phyloP scores from a whole-genome alignment of 371 early-diverging fungal genomes.

The Massospora cicadina region DNA sequence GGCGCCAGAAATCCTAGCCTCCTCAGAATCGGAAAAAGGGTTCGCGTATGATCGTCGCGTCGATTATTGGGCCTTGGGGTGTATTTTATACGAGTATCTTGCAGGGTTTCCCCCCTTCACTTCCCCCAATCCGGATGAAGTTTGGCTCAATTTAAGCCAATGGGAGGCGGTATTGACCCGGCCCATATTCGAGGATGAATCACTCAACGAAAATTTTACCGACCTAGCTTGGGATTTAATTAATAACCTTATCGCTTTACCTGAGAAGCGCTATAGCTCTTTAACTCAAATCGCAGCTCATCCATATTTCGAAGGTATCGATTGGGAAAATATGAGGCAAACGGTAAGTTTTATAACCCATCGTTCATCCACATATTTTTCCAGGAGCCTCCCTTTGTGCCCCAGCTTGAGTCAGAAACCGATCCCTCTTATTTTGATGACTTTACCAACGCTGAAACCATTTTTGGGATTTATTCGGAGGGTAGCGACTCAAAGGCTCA shows the following conservation, averaged over 20 bases:
- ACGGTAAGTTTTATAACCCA: conserved; percentile 18
- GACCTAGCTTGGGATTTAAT: conserved; percentile 59
- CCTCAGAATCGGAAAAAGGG: conserved; percentile 36
- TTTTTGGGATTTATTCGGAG: conserved; percentile 22
- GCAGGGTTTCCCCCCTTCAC: conserved; percentile 66
- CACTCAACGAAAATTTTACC: conserved; percentile 47
- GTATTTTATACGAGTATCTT: conserved; percentile 75
- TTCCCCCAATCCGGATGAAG: conserved; percentile 49
- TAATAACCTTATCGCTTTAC: conserved; percentile 30
- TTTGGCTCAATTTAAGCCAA: conserved; percentile 69
- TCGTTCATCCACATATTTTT: conserved; percentile 17
- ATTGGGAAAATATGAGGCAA: conserved; percentile 45
- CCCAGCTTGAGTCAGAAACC: conserved; percentile 35
- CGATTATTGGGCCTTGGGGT: conserved; percentile 82
- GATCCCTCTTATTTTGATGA: conserved; percentile 81
- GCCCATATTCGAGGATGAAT: conserved; percentile 49
- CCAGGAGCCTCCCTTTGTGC: conserved; percentile 53
- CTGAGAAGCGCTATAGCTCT: conserved; percentile 25
- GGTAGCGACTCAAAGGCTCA: conserved; percentile 19
- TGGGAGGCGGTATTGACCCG: conserved; percentile 49
- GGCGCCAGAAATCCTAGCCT: conserved; percentile 48
- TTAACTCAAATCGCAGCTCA: conserved; percentile 42
- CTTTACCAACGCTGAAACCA: conserved; percentile 41
- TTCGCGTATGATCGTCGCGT: conserved; percentile 50
- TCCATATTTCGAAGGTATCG: conserved; percentile 52